These are phyloP conservation scores for Ulmus americana DNA, from an alignment of 331 rosid species.

Conservation along the genomic window DNA sequence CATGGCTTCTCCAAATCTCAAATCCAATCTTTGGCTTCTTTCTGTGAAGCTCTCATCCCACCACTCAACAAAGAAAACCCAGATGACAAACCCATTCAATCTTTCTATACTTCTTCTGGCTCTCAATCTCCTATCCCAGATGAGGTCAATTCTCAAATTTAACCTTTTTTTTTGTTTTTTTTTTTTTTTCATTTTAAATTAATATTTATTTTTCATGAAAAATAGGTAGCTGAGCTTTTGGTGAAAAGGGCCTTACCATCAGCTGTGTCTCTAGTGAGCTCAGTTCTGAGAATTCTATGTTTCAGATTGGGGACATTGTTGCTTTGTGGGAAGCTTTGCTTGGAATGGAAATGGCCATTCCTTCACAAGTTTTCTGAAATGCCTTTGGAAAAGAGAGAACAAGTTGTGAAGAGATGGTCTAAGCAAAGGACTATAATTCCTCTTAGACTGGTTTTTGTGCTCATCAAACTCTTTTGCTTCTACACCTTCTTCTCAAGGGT, in stretches of 20 bases:
- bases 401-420: constrained; percentile 57
- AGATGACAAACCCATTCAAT: constrained; percentile 21
- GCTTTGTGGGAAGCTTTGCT: constrained; percentile 55
- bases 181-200: background rate
- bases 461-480: constrained; percentile 58
- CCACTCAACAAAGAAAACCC: constrained; percentile 28
- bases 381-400: constrained; percentile 66
- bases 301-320: constrained; percentile 63
- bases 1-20: constrained; percentile 65
- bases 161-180: background rate
- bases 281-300: constrained; percentile 44
- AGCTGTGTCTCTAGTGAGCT: constrained; percentile 36
- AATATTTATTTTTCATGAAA: background rate
- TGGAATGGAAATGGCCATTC: constrained; percentile 72
- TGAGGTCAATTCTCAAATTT: constrained; percentile 39
- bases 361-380: constrained; percentile 63
- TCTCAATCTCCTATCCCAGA: constrained; percentile 61
- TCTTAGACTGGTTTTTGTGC: constrained; percentile 45
- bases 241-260: constrained; percentile 40
- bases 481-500: constrained; percentile 74
- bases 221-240: constrained; percentile 60
- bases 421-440: constrained; percentile 36
- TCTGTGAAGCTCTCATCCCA: constrained; percentile 72
- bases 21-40: constrained; percentile 49
- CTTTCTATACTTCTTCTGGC: constrained; percentile 48